Percentiles rank a stretch among this genome's conserved stretches.
These are phyloP conservation scores for Oryza longistaminata DNA, from an alignment of 176 grass and related monocot species.

Conservation along the genomic window DNA sequence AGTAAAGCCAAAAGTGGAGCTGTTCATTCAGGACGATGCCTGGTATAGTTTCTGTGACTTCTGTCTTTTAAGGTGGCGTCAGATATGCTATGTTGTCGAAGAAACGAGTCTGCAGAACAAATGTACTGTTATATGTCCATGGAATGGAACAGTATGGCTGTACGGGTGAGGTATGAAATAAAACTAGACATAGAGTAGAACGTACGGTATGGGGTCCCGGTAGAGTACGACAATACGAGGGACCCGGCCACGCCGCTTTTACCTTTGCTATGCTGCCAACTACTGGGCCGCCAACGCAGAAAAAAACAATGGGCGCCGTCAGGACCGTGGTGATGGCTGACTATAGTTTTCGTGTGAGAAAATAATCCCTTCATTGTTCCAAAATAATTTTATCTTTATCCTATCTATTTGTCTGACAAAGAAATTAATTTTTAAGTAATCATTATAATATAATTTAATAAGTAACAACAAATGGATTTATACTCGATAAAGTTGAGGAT, in stretches of 20 bases:
- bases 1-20: neutral
- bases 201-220: neutral
- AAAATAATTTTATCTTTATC: too few relatives aligned
- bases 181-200: conserved; percentile 33
- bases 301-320: neutral
- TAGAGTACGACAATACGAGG: neutral
- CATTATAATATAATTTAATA: too few relatives aligned
- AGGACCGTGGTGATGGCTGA: too few relatives aligned
- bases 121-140: neutral
- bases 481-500: too few relatives aligned
- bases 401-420: too few relatives aligned
- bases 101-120: neutral
- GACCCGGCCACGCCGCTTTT: conserved; percentile 53
- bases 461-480: too few relatives aligned
- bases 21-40: neutral
- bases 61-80: neutral
- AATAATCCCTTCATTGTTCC: too few relatives aligned
- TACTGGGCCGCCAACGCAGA: conserved; percentile 36
- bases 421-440: too few relatives aligned
- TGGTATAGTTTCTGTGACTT: neutral
- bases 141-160: neutral
- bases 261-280: conserved; percentile 55
- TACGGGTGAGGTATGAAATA: neutral
- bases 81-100: neutral
- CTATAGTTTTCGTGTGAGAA: too few relatives aligned